Base-by-base conservation (phyloP, 1,284 basidiomycete species). In the Pisolithus thermaeus region DNA sequence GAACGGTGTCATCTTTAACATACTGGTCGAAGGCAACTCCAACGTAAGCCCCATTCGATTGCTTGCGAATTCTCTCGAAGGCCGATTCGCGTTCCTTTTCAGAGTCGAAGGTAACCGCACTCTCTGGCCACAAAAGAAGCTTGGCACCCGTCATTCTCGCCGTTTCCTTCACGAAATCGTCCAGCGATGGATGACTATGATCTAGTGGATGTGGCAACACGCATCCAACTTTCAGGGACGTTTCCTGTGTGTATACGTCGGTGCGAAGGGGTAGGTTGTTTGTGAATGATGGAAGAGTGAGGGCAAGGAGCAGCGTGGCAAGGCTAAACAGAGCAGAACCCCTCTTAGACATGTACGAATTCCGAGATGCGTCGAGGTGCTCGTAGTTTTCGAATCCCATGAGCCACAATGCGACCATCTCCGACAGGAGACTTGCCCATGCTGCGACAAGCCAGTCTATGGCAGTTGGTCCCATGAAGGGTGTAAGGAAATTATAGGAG, bases 41-140 rank as follows among this genome's bases (percentile, higher is more conserved):
- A 55, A 87, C 71, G 58, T 78, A 64, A 57, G 74, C 60, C 53
- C 73, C 64, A 40, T 63, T 52, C 23, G 70, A 55, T 2, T 62
- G 53, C 0, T 61, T 22, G 18, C 68, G 70, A 3, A 89, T 69
- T 46, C 58, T 51, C 2, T 66, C 59, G 52, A 90, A 77, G 0
- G 75, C 78, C 7, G 64, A 67, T 14, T 78, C 70, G 52, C 77
- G 77, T 46, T 81, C 80, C 16, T 58, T 58, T 12, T 66, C 64
- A 23, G 72, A 76, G 30, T 74, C 69, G 59, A 90, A 90, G 2
- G 68, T 64, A 0, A 90, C 79, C 0, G 87, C 86, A 5, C 81
- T 80, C 66, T 91, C 89, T 0, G 88, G 88, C 87, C 88, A 91
- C 1, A 91, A 68, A 16, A 90, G 62, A n/a, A 91, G 62, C 41